Evolutionary conservation across 1,284 basidiomycete species (phyloP).

Genomic region (Entoloma clypeatum): DNA sequence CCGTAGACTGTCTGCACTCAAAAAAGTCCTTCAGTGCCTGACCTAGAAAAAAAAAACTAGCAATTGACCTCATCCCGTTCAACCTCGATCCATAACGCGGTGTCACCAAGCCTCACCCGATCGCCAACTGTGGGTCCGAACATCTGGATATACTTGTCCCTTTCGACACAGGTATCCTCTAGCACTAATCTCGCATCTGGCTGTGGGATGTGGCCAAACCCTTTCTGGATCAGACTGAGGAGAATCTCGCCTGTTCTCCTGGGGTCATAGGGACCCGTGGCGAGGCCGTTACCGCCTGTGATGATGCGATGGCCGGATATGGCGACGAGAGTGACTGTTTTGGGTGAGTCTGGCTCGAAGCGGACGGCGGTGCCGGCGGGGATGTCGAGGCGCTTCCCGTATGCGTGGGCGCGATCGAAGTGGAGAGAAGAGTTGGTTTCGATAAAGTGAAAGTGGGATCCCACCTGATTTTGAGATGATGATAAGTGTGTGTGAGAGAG

Average conservation of each 20-base stretch:
- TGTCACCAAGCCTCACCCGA: conserved; percentile 85
- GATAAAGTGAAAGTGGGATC: conserved; percentile 92
- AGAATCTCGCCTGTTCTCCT: conserved; percentile 46
- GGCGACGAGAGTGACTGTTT: conserved; percentile 79
- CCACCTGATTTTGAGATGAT: conserved; percentile 49
- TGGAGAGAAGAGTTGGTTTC: conserved; percentile 83
- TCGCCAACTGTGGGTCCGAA: conserved; percentile 95
- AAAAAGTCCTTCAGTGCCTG: neutral
- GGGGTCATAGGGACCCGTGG: conserved; percentile 51
- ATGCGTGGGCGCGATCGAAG: conserved; percentile 81
- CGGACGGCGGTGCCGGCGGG: conserved; percentile 92
- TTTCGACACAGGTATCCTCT: conserved; percentile 51
- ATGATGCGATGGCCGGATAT: conserved; percentile 75
- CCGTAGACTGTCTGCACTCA: conserved; percentile 73
- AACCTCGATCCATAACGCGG: conserved; percentile 88
- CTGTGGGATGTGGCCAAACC: conserved; percentile 63
- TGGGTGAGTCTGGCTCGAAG: conserved; percentile 92
- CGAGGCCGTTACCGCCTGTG: conserved; percentile 80
- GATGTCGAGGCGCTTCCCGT: conserved; percentile 89
- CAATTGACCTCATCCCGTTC: conserved; percentile 76
- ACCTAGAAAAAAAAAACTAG: neutral
- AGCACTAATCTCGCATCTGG: conserved; percentile 48
- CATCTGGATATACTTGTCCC: conserved; percentile 83
- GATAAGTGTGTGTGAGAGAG: conserved; percentile 3
- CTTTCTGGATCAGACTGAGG: conserved; percentile 40